Percentiles rank a stretch among this genome's conserved stretches.
phyloP scores from a whole-genome alignment of 2,329 filamentous ascomycete genomes.

The Chrysoporthe austroafricana region DNA sequence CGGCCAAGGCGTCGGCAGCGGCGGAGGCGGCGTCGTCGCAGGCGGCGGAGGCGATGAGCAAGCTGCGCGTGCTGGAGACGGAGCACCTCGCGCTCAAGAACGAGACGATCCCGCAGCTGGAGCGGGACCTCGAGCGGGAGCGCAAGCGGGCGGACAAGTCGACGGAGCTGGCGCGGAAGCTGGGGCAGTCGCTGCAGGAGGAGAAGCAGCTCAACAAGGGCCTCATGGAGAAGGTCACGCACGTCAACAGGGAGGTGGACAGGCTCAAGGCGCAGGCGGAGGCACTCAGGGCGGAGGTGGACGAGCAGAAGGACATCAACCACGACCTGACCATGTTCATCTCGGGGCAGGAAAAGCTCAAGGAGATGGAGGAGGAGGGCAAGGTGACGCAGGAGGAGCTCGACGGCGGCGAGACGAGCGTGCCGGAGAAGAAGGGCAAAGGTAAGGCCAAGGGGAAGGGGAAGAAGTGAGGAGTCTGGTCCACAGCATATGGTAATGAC shows the following conservation, averaged over 20 bases:
- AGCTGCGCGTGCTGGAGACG: slow-evolving; percentile 56
- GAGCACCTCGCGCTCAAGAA: slow-evolving; percentile 56
- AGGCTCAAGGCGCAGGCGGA: slow-evolving; percentile 60
- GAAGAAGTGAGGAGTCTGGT: neutral
- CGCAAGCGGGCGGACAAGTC: slow-evolving; percentile 72
- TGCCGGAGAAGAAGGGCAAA: slow-evolving; percentile 60
- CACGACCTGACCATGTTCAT: slow-evolving; percentile 88
- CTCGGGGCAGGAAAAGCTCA: slow-evolving; percentile 78
- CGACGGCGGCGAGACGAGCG: slow-evolving; percentile 70
- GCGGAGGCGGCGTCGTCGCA: slow-evolving; percentile 64
- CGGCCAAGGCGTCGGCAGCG: slow-evolving; percentile 69
- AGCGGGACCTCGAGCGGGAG: slow-evolving; percentile 73
- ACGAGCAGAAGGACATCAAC: slow-evolving; percentile 82
- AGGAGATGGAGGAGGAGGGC: slow-evolving; percentile 66
- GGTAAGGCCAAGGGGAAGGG: slow-evolving; percentile 57
- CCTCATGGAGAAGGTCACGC: slow-evolving; percentile 79
- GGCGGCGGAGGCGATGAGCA: slow-evolving; percentile 52
- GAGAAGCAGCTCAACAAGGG: slow-evolving; percentile 85
- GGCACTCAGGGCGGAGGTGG: slow-evolving; percentile 64
- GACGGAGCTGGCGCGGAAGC: slow-evolving; percentile 72
- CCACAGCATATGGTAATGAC: neutral
- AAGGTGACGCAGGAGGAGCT: slow-evolving; percentile 70
- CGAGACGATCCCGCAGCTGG: slow-evolving; percentile 68
- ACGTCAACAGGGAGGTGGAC: slow-evolving; percentile 67
- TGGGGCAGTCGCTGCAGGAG: slow-evolving; percentile 79